Evolutionary conservation across 2,329 filamentous ascomycete species (phyloP).

Genomic region (Fusarium torulosum): DNA sequence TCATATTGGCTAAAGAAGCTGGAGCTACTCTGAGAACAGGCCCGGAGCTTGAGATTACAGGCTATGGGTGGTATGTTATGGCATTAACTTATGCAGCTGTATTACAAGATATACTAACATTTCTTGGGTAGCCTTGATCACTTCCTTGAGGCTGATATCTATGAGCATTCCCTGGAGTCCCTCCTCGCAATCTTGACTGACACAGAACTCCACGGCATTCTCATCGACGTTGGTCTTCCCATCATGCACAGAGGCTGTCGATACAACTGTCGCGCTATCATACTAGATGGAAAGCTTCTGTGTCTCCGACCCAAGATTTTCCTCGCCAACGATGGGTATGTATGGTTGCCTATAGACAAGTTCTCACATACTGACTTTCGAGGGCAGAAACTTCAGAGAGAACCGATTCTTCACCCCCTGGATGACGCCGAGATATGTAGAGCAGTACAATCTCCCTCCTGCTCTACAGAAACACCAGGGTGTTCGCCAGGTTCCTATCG

Average conservation of each 20-base stretch:
- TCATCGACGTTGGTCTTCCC: conserved; percentile 53
- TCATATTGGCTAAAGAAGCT: conserved; percentile 68
- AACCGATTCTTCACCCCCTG: conserved; percentile 58
- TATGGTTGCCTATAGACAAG: background rate
- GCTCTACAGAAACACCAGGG: conserved; percentile 66
- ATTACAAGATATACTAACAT: background rate
- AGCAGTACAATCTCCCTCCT: conserved; percentile 61
- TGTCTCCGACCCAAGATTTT: conserved; percentile 78
- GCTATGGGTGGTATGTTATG: conserved; percentile 45
- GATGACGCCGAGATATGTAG: conserved; percentile 52
- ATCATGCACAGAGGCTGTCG: conserved; percentile 57
- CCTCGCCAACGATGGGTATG: conserved; percentile 74
- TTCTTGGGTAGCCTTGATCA: conserved; percentile 67
- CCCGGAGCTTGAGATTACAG: conserved; percentile 63
- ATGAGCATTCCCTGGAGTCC: conserved; percentile 51
- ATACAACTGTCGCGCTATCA: conserved; percentile 57
- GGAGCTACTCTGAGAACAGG: conserved; percentile 73
- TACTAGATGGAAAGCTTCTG: conserved; percentile 73
- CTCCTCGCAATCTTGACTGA: conserved; percentile 52
- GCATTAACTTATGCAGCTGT: background rate
- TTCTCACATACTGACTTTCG: background rate
- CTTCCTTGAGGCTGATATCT: conserved; percentile 64
- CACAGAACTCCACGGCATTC: conserved; percentile 53
- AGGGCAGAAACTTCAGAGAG: conserved; percentile 53
- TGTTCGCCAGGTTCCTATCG: conserved; percentile 55